Conservation (phyloP, 2,329 filamentous ascomycete genomes). For the Cladorrhinum sp. region DNA sequence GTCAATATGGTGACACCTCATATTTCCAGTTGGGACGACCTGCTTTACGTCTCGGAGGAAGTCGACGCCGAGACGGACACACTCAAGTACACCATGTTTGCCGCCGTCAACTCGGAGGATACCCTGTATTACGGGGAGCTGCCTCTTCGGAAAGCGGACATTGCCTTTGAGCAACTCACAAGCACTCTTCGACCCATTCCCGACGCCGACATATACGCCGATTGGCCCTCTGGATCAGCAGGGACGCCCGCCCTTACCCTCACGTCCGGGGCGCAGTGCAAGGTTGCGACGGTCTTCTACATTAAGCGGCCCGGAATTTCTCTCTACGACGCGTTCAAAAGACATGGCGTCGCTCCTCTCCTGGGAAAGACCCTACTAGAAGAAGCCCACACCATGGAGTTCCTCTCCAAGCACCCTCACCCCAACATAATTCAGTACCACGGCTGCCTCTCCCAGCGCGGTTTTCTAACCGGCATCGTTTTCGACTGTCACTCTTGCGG, state of each 20-base stretch:
- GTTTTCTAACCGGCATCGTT: conserved; percentile 21
- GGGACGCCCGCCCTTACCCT: no score
- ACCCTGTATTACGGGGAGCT: neutral
- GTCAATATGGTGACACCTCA: no score
- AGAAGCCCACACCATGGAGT: conserved; percentile 21
- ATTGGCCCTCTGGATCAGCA: no score
- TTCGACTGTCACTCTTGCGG: conserved; percentile 15
- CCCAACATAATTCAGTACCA: conserved; percentile 25
- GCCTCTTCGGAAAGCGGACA: neutral
- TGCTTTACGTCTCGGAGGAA: no score
- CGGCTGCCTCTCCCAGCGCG: conserved; percentile 20
- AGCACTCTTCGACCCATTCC: neutral
- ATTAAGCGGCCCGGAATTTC: no score
- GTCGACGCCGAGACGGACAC: no score
- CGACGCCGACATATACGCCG: neutral
- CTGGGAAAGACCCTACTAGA: conserved; percentile 1
- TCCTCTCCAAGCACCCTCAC: conserved; percentile 19
- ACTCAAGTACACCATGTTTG: no score
- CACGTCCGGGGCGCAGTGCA: no score
- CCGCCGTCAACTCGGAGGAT: neutral
- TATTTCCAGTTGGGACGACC: no score
- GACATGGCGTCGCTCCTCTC: no score
- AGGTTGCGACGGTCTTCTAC: no score
- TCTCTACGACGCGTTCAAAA: no score
- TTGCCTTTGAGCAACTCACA: neutral